phyloP scores from a whole-genome alignment of 2,329 filamentous ascomycete genomes.

The Ophiostoma sp. region DNA sequence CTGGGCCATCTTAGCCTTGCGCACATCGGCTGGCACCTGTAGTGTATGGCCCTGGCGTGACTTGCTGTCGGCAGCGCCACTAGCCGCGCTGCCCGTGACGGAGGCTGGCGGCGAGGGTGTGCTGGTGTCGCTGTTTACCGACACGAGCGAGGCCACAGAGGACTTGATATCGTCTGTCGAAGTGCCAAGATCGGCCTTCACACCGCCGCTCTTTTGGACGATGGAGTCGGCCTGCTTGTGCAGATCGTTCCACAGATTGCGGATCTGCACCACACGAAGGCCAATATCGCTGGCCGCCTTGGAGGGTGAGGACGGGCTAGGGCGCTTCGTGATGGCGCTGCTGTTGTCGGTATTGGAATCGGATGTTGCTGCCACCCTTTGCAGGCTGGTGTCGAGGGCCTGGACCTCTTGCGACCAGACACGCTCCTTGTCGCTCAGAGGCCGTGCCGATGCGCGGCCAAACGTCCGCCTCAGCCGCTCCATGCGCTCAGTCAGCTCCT shows the following conservation, averaged over 20 bases:
- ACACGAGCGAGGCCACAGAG: slow-evolving; percentile 22
- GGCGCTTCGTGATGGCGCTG: slow-evolving; percentile 32
- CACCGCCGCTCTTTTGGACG: slow-evolving; percentile 32
- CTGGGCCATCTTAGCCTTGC: slow-evolving; percentile 63
- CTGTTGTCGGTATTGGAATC: neutral
- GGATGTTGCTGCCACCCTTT: neutral
- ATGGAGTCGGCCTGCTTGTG: slow-evolving; percentile 52
- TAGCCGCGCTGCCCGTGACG: neutral
- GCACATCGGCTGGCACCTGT: slow-evolving; percentile 60
- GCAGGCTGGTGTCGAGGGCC: slow-evolving; percentile 44
- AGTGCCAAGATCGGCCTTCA: neutral
- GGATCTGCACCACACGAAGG: slow-evolving; percentile 60
- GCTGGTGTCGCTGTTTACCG: slow-evolving; percentile 28
- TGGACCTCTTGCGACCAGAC: slow-evolving; percentile 50
- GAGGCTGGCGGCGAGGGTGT: slow-evolving; percentile 32
- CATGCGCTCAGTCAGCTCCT: slow-evolving; percentile 58
- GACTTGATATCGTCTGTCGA: slow-evolving; percentile 24
- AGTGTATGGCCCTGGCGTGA: slow-evolving; percentile 41
- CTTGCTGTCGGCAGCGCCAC: neutral
- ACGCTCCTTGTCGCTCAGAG: slow-evolving; percentile 63
- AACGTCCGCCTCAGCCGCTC: slow-evolving; percentile 58
- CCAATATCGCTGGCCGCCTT: slow-evolving; percentile 47
- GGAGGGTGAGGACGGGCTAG: slow-evolving; percentile 35
- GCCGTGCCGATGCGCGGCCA: slow-evolving; percentile 48
- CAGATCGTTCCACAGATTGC: slow-evolving; percentile 55